Evolutionary conservation across 495 filamentous ascomycete genomes (phyloP), one percentile per base, ranked within the genome.

Genomic region (Glonium stellatum): DNA sequence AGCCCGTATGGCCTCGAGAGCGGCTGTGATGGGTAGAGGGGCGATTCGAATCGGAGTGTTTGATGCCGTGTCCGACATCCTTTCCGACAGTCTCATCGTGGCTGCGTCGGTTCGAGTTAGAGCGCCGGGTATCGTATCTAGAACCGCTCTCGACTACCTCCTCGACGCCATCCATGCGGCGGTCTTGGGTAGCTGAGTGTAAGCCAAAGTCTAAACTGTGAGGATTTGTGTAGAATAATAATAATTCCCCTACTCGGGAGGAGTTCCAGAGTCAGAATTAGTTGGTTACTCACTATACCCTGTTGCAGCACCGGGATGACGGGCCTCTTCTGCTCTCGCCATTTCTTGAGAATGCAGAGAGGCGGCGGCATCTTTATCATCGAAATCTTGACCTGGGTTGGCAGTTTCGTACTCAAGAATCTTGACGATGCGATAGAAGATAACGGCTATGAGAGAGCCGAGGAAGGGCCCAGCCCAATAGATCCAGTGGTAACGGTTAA

Each of bases 401-500:
- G 84, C 87, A 13, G 82, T 84, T 71, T 90, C 82, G 71, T 88
- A 95, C 64, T 86, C 81, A 44, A 92, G 76, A 1, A 76, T 64
- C 64, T 87, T 76, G 57, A 76, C 66, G 42, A 75, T 59, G 37
- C 67, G 64, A 64, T 76, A 75, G 65, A 76, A 74, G 15, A 62
- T 34, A 5, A 73, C 72, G 13, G 73, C 73, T 4, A 74, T 22
- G 21, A 75, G 25, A 15, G 72, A 55, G 47, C 73, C 73, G 36
- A 73, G 61, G 46, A 65, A 13, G 6, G 71, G 70, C 0, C 73
- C 73, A 31, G 72, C 50, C 68, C 67, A 85, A 70, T 86, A 86
- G 58, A 87, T 87, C 87, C 85, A 89, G 64, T 88, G 85, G 73
- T 88, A 80, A 41, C 72, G 64, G 0, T 82, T 77, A 71, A 96